phyloP scores from a whole-genome alignment of 345 rosid species.

The Diplotaxis tenuifolia region DNA sequence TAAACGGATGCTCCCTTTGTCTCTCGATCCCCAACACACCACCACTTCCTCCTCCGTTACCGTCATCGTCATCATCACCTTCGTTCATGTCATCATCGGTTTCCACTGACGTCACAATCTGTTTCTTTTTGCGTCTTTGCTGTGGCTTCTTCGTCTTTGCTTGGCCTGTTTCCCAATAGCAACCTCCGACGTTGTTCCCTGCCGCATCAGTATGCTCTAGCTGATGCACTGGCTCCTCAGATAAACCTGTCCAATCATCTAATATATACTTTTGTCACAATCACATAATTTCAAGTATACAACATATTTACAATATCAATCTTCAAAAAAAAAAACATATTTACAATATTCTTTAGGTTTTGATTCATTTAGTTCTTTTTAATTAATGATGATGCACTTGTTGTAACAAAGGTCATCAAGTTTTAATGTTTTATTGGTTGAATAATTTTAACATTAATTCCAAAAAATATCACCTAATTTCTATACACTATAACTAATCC shows the following conservation, averaged over 20 bases:
- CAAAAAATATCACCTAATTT: no score
- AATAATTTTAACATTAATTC: no score
- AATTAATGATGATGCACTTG: no score
- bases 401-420: no score
- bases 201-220: slow-evolving; percentile 55
- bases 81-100: slow-evolving; percentile 42
- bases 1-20: slow-evolving; percentile 96
- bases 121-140: slow-evolving; percentile 47
- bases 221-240: slow-evolving; percentile 85
- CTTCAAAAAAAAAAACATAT: no score
- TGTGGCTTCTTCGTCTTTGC: slow-evolving; percentile 36
- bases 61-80: slow-evolving; percentile 37
- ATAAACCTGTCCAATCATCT: slow-evolving; percentile 57
- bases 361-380: no score
- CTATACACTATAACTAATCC: slow-evolving; percentile 7
- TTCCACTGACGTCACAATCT: slow-evolving; percentile 35
- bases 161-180: slow-evolving; percentile 55
- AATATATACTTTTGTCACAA: background rate
- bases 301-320: no score
- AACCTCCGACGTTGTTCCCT: slow-evolving; percentile 52
- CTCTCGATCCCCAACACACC: slow-evolving; percentile 57
- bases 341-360: no score
- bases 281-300: background rate
- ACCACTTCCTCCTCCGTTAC: slow-evolving; percentile 51
- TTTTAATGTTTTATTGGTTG: no score